Conservation (phyloP, 78 protist species). For the Goniomonas avonlea region DNA sequence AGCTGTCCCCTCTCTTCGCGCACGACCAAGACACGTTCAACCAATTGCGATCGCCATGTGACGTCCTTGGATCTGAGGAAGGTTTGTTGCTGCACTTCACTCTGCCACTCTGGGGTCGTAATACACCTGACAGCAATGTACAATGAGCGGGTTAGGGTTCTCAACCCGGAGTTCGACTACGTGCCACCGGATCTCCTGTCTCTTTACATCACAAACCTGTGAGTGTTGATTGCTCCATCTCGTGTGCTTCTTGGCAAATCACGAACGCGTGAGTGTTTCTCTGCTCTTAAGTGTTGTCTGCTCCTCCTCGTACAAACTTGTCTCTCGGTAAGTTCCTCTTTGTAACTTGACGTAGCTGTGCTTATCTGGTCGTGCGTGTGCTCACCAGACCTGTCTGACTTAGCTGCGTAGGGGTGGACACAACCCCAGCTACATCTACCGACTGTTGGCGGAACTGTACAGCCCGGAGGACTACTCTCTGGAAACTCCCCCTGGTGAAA, state of each 20-base stretch:
- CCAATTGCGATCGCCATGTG: constrained; percentile 62
- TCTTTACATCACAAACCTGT: constrained; percentile 73
- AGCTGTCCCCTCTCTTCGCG: constrained; percentile 63
- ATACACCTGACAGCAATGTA: too few species aligned
- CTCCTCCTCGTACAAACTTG: too few species aligned
- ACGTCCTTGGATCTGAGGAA: too few species aligned
- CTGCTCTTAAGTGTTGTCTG: too few species aligned
- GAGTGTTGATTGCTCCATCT: not conserved
- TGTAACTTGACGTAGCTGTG: too few species aligned
- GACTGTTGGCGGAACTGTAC: constrained; percentile 70
- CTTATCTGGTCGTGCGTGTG: not conserved
- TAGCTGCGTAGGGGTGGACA: constrained; percentile 49
- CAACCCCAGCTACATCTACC: constrained; percentile 73
- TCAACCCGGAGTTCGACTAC: constrained; percentile 77
- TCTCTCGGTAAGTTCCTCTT: too few species aligned
- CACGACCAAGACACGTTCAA: constrained; percentile 79
- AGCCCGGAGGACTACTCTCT: constrained; percentile 63
- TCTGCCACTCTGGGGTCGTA: too few species aligned
- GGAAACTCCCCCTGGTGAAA: too few species aligned
- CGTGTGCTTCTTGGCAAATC: too few species aligned
- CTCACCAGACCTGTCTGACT: too few species aligned
- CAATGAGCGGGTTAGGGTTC: constrained; percentile 23
- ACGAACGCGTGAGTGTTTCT: too few species aligned
- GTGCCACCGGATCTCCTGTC: constrained; percentile 78
- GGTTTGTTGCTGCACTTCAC: too few species aligned